Conservation (phyloP, 306 rosid species). For the Cicer pinnatifidum region DNA sequence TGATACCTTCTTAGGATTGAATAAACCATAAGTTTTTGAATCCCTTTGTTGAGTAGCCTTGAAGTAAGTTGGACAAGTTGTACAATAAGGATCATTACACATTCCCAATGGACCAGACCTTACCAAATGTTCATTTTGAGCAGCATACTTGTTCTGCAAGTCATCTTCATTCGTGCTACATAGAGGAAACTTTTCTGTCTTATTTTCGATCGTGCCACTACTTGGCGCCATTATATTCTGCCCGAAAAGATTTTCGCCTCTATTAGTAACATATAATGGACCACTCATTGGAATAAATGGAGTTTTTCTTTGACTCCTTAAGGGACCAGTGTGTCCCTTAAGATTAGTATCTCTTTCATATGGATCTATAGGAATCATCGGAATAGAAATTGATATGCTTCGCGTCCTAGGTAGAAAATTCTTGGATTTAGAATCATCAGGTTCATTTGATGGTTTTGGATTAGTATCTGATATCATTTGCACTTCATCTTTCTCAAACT, state of each 20-base stretch:
- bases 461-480: constrained; percentile 61
- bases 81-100: constrained; percentile 93
- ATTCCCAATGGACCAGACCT: constrained; percentile 89
- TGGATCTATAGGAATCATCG: constrained; percentile 52
- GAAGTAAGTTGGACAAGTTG: constrained; percentile 77
- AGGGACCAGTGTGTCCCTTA: constrained; percentile 78
- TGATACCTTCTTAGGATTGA: constrained; percentile 65
- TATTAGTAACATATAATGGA: constrained; percentile 53
- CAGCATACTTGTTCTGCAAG: constrained; percentile 50
- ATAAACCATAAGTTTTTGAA: constrained; percentile 50
- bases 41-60: constrained; percentile 56
- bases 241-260: constrained; percentile 47
- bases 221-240: constrained; percentile 45
- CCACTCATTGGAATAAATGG: constrained; percentile 69
- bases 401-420: constrained; percentile 50
- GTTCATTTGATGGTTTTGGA: constrained; percentile 48
- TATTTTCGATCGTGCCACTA: constrained; percentile 46
- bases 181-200: constrained; percentile 54
- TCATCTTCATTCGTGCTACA: constrained; percentile 42
- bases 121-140: constrained; percentile 72
- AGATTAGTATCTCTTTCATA: constrained; percentile 53
- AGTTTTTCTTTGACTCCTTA: constrained; percentile 55
- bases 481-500: constrained; percentile 56
- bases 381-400: constrained; percentile 71
- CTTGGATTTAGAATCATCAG: constrained; percentile 45